Evolutionary conservation across 2,329 filamentous ascomycete genomes (phyloP).

Genomic region (Cladosporium cucumerinum): DNA sequence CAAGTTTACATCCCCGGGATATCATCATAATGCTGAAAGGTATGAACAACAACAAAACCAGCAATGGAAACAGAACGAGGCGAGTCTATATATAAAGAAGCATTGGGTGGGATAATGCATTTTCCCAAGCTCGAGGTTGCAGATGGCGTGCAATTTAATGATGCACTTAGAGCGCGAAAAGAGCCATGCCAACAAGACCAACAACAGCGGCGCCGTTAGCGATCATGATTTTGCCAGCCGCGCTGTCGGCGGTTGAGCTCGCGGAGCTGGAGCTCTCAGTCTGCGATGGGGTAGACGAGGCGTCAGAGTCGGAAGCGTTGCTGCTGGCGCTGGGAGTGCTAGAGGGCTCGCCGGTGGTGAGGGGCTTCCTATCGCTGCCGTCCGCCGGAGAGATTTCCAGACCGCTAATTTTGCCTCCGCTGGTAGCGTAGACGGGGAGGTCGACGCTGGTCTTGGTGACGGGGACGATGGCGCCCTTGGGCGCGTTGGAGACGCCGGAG

Average conservation of each 20-base stretch:
- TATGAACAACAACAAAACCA: neutral
- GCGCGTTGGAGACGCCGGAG: slow-evolving; percentile 66
- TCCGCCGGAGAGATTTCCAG: slow-evolving; percentile 58
- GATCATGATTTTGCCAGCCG: slow-evolving; percentile 4
- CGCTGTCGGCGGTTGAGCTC: neutral
- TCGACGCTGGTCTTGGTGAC: slow-evolving; percentile 57
- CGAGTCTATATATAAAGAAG: neutral
- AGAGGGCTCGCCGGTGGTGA: slow-evolving; percentile 22
- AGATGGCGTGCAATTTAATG: too few relatives aligned
- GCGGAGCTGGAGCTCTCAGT: neutral
- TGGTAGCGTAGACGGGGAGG: slow-evolving; percentile 55
- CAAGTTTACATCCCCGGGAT: neutral
- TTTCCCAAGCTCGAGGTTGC: neutral
- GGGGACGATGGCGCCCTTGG: slow-evolving; percentile 54
- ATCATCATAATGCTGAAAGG: slow-evolving; percentile 3
- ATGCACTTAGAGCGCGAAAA: slow-evolving; percentile 11
- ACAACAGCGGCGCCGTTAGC: slow-evolving; percentile 11
- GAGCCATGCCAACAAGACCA: slow-evolving; percentile 2
- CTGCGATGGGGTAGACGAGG: neutral
- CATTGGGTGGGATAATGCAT: neutral
- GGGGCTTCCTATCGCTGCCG: slow-evolving; percentile 52
- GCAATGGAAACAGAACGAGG: neutral
- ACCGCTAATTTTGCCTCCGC: slow-evolving; percentile 58
- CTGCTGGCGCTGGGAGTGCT: neutral
- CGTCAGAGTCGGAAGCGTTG: neutral